Base-by-base conservation (phyloP, 139 green algal species). In the Chlorella sp. region DNA sequence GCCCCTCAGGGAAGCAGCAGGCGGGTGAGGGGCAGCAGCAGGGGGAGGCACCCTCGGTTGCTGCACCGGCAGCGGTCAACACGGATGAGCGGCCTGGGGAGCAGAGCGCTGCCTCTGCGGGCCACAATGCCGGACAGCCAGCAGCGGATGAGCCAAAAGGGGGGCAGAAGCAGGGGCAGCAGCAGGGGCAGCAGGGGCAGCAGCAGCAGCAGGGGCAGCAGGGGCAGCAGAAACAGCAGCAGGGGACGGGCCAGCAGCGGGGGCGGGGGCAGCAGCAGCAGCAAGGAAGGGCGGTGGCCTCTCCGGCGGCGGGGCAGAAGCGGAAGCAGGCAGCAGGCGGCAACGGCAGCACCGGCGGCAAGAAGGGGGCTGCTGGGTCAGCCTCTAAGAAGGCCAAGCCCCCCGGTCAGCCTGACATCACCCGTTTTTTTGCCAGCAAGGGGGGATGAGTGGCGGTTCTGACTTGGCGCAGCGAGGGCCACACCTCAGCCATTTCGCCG, bases 361-460 rank as follows among this genome's bases (percentile, higher is more conserved):
- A 21, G 22, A 88, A 79, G 42, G 26, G 19, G 5, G 57, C 22
- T 16, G 22, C 30, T 0, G 40, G 84, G 1, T 53, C 84, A 1
- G 66, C 37, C 21, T 28, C 68, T 19, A 89, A 89, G 42, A 89
- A 89, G 69, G 69, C 11, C 69, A 77, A 77, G 69, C 69, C 69
- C 69, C 21, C 69, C 22, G 69, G 69, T 9, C 64, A 71, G 21
- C 64, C 21, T 32, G 64, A 71, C 64, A 71, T 71, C 5, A 71
- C 21, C 5, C 21, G 21, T 14, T 71, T 71, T 14, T 71, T 71
- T 28, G 64, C 21, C 64, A 28, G 64, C 64, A 71, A 71, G 21
- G 22, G 22, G 64, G 64, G 64, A 26, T 71, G 64, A 71, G 64
- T 57, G 48, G 7, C 5, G 48, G 48, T 5, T 5, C 48, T 57